These are phyloP conservation scores for Oxytropis ochrocephala DNA, from an alignment of 306 rosid species.

Conservation along the genomic window DNA sequence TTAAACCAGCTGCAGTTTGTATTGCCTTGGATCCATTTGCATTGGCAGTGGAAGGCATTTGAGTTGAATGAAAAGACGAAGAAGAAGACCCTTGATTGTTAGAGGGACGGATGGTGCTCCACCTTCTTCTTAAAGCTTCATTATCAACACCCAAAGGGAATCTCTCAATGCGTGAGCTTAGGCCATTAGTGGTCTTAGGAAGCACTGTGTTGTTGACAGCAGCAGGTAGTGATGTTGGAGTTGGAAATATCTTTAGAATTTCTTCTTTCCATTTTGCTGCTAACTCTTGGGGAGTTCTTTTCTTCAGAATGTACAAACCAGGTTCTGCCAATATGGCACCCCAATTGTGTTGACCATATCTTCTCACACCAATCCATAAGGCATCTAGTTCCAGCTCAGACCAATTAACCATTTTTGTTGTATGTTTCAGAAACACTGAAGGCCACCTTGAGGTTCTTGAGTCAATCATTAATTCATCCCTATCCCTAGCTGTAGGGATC, in stretches of 20 bases:
- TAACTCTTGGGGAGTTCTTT: neutral
- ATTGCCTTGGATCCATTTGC: too few species aligned
- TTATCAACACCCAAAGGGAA: too few species aligned
- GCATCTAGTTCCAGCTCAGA: constrained; percentile 2
- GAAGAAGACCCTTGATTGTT: too few species aligned
- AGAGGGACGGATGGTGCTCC: too few species aligned
- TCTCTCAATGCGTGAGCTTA: too few species aligned
- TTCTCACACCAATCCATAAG: constrained; percentile 13
- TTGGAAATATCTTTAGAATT: neutral
- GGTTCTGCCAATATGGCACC: neutral
- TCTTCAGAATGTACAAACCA: neutral
- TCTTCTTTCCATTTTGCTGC: constrained; percentile 4
- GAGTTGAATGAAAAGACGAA: too few species aligned
- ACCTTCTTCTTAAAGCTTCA: too few species aligned
- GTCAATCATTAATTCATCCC: neutral
- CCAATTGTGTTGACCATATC: constrained; percentile 23
- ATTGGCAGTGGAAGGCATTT: too few species aligned
- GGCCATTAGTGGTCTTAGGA: too few species aligned
- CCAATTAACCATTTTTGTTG: neutral
- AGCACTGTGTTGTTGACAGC: too few species aligned
- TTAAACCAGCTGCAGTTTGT: too few species aligned
- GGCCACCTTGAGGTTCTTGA: neutral
- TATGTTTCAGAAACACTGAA: neutral
- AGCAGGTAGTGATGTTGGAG: neutral
- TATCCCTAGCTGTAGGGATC: too few species aligned